Percentiles rank a stretch among this genome's conserved stretches.
These are phyloP conservation scores for Gloeophyllum trabeum DNA, from an alignment of 768 basidiomycete species.

Conservation along the genomic window DNA sequence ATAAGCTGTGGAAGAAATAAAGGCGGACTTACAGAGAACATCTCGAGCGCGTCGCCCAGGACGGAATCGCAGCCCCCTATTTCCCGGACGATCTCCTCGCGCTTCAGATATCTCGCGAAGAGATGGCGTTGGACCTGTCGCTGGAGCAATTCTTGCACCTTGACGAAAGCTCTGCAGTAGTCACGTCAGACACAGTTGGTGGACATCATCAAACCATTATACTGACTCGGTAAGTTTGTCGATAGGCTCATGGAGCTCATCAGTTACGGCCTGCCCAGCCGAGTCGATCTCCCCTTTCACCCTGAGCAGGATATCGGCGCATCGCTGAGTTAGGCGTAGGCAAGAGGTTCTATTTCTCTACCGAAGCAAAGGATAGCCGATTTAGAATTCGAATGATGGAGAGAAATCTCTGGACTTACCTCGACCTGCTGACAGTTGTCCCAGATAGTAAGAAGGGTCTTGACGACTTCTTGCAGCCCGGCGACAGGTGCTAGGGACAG, in stretches of 20 bases:
- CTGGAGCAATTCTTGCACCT: conserved; percentile 38
- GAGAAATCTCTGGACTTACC: conserved; percentile 25
- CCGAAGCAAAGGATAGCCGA: too few species aligned
- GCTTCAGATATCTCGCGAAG: conserved; percentile 66
- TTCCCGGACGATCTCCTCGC: conserved; percentile 51
- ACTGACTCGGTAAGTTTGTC: conserved; percentile 39
- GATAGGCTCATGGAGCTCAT: conserved; percentile 41
- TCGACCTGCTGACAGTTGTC: conserved; percentile 47
- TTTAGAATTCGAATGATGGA: too few species aligned
- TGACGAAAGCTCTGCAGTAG: conserved; percentile 24
- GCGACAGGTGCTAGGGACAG: conserved; percentile 42
- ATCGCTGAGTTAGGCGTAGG: conserved; percentile 61
- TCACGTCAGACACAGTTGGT: neutral
- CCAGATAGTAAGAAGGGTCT: conserved; percentile 51
- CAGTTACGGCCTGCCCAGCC: conserved; percentile 37
- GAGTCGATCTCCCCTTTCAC: conserved; percentile 50
- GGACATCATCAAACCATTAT: conserved; percentile 26
- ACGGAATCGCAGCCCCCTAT: conserved; percentile 40
- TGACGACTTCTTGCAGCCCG: conserved; percentile 40
- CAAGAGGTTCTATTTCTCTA: conserved; percentile 59
- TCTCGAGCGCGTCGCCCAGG: conserved; percentile 41
- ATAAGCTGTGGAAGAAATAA: neutral
- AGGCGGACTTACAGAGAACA: conserved; percentile 34
- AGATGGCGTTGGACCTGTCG: conserved; percentile 60
- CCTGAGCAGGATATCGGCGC: conserved; percentile 55